Evolutionary conservation across 108 stramenopile genomes (phyloP).

Genomic region (Licmophora abbreviata): DNA sequence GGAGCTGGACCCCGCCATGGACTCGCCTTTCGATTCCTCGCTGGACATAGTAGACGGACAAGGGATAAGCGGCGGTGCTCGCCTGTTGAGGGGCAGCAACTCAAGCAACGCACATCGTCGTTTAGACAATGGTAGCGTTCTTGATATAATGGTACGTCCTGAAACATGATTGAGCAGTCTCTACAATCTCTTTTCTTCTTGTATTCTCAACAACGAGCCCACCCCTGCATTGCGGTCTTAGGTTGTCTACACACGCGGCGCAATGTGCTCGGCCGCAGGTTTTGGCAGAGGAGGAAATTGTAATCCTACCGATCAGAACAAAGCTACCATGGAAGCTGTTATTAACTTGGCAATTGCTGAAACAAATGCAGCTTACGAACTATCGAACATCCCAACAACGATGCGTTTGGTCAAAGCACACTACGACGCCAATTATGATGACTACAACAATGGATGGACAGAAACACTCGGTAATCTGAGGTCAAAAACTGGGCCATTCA

Average conservation of each 20-base stretch:
- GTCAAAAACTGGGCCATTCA: conserved; percentile 11
- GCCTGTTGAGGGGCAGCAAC: not conserved
- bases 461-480: conserved; percentile 4
- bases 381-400: conserved; percentile 17
- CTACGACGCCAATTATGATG: conserved; percentile 8
- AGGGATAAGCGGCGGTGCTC: not conserved
- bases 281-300: conserved; percentile 3
- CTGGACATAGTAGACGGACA: not conserved
- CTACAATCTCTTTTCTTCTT: no score
- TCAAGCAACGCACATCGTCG: not conserved
- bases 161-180: not conserved
- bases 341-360: conserved; percentile 15
- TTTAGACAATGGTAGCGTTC: not conserved
- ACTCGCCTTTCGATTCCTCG: not conserved
- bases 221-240: not conserved
- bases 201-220: not conserved
- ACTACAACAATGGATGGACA: conserved; percentile 3
- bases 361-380: conserved; percentile 18
- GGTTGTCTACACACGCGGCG: conserved; percentile 7
- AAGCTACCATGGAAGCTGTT: conserved; percentile 8
- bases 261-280: conserved; percentile 7
- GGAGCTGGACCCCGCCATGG: not conserved
- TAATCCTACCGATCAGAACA: conserved; percentile 9
- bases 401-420: conserved; percentile 16
- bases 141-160: conserved; percentile 6